Evolutionary conservation across 2,329 filamentous ascomycete genomes (phyloP).

Genomic region (Penicillium sumatraense): DNA sequence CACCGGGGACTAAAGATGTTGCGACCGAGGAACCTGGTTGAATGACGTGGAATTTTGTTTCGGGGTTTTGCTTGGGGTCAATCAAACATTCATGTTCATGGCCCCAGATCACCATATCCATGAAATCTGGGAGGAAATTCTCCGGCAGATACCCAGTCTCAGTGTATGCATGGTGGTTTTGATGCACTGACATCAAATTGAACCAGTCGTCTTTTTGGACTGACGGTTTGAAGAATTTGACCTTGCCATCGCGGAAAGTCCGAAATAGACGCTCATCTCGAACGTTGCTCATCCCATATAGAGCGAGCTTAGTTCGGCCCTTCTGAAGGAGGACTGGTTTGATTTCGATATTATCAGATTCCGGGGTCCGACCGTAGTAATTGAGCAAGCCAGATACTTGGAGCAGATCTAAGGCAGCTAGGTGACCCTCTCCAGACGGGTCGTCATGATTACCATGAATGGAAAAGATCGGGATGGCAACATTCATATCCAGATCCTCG

Average conservation of each 20-base stretch:
- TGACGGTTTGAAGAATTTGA: conserved; percentile 87
- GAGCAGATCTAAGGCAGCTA: conserved; percentile 86
- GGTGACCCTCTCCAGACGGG: conserved; percentile 92
- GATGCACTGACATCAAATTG: conserved; percentile 91
- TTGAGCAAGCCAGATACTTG: conserved; percentile 92
- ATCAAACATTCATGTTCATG: conserved; percentile 97
- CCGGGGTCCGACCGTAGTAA: conserved; percentile 90
- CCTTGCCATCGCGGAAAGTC: conserved; percentile 89
- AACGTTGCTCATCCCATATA: conserved; percentile 95
- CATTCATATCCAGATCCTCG: conserved; percentile 94
- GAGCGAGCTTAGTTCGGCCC: conserved; percentile 84
- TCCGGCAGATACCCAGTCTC: conserved; percentile 94
- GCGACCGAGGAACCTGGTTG: conserved; percentile 96
- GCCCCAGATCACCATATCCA: conserved; percentile 93
- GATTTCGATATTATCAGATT: conserved; percentile 90
- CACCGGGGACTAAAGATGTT: conserved; percentile 86
- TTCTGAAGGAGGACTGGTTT: conserved; percentile 95
- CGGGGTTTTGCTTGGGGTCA: conserved; percentile 78
- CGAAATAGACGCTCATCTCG: conserved; percentile 92
- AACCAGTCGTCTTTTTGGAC: conserved; percentile 89
- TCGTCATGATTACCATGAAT: conserved; percentile 99
- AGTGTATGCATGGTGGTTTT: conserved; percentile 92
- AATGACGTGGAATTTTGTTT: conserved; percentile 93
- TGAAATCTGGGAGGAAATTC: conserved; percentile 85
- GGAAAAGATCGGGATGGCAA: conserved; percentile 95